Evolutionary conservation across 2,329 filamentous ascomycete species (phyloP), one percentile per base, ranked within the genome.

Genomic region (Zasmidium angulare): DNA sequence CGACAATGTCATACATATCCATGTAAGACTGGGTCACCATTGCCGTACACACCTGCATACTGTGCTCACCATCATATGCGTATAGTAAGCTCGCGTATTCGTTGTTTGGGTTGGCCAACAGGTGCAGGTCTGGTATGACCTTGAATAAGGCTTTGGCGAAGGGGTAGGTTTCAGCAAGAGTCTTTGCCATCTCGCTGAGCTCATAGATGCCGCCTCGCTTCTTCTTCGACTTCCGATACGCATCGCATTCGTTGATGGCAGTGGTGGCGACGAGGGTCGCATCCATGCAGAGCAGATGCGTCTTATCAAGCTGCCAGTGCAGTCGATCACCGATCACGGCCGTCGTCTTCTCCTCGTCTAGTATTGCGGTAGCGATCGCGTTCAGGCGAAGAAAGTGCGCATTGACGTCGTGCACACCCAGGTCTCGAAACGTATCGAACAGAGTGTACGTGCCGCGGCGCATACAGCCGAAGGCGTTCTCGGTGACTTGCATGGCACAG

Each of bases 1-100:
- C 51, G 31, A 53, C 19, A 12, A 53, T 53, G 24, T 53, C 51
- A 10, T 46, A 53, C 10, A 53, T 53, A 14, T 53, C 51, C 11
- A 22, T 53, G 36, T 53, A 53, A 11, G 23, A 53, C 36, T 53
- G 51, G 6, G 10, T 29, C 26, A 43, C 43, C 20, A 53, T 19
- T 9, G 17, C 26, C 21, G 23, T 14, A 6, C 29, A 36, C n/a
- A 43, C 21, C 24, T 19, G 20, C 14, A 43, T n/a, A 2, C 6
- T 19, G 51, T 20, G 43, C 10, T 29, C 43, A 11, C 40, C 24
- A n/a, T 21, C 36, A 7, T 53, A 20, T 11, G 23, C 17, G 20
- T 19, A 53, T 19, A 53, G 43, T 17, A 43, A 3, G 29, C n/a
- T 23, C 2, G 29, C 51, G n/a, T 40, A 53, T 17, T 53, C 51